phyloP scores from a whole-genome alignment of 2,329 filamentous ascomycete species.

The Ascochyta fabae region DNA sequence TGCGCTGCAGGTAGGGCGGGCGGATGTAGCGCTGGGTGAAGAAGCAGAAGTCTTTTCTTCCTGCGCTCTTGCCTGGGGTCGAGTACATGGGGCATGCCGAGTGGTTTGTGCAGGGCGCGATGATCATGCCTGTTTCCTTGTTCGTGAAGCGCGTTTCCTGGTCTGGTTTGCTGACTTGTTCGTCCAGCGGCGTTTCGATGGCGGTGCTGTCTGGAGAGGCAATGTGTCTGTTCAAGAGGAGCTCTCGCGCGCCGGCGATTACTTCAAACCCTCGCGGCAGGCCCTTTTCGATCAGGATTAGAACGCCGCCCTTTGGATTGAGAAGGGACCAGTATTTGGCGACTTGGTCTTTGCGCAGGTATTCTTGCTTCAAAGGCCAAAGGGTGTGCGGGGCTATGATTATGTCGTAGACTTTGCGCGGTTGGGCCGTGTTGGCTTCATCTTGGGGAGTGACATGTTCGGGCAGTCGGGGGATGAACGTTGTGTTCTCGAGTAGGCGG shows the following conservation, averaged over 20 bases:
- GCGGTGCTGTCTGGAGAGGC: slow-evolving; percentile 62
- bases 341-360: slow-evolving; percentile 76
- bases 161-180: slow-evolving; percentile 51
- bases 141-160: slow-evolving; percentile 41
- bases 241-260: slow-evolving; percentile 81
- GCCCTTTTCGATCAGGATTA: slow-evolving; percentile 90
- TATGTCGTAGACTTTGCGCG: slow-evolving; percentile 82
- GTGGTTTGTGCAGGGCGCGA: slow-evolving; percentile 83
- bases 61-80: slow-evolving; percentile 69
- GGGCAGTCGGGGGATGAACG: slow-evolving; percentile 88
- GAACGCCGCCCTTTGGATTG: slow-evolving; percentile 81
- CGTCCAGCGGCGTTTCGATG: slow-evolving; percentile 46
- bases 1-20: slow-evolving; percentile 78
- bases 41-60: slow-evolving; percentile 88
- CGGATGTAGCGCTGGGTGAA: slow-evolving; percentile 89
- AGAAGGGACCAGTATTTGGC: slow-evolving; percentile 90
- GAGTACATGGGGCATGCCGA: slow-evolving; percentile 86
- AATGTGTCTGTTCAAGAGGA: slow-evolving; percentile 78
- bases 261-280: slow-evolving; percentile 91
- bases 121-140: slow-evolving; percentile 68
- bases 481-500: slow-evolving; percentile 82
- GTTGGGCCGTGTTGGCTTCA: slow-evolving; percentile 41
- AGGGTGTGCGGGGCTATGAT: slow-evolving; percentile 88
- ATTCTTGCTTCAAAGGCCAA: slow-evolving; percentile 76
- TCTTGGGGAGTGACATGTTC: slow-evolving; percentile 76